Percentiles rank a stretch among this genome's conserved stretches.
Conservation (phyloP, 2,329 filamentous ascomycete genomes). For the Colletotrichum chlorophyti region DNA sequence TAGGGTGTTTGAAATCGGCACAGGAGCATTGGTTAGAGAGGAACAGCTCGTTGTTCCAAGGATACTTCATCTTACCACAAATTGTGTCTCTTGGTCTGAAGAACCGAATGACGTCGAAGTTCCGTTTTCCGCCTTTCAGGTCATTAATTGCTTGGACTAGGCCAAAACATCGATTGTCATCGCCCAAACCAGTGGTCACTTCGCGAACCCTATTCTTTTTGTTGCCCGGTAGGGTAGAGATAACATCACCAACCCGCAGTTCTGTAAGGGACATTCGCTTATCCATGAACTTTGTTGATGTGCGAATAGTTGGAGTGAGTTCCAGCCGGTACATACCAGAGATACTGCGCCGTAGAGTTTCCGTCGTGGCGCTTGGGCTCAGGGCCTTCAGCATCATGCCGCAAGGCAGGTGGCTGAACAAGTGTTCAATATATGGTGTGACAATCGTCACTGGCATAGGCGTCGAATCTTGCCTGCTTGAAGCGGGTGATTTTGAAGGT, state of each 20-base stretch:
- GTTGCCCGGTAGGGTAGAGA: constrained; percentile 52
- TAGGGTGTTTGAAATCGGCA: constrained; percentile 42
- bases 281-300: constrained; percentile 28
- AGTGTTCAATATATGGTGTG: constrained; percentile 70
- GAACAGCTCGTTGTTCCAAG: constrained; percentile 76
- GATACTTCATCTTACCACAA: constrained; percentile 72
- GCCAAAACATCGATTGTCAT: constrained; percentile 70
- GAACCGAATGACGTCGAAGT: constrained; percentile 75
- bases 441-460: constrained; percentile 62
- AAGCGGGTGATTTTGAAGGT: background rate
- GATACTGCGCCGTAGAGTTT: constrained; percentile 37
- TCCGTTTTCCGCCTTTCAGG: constrained; percentile 40
- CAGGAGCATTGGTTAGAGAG: constrained; percentile 81
- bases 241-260: constrained; percentile 31
- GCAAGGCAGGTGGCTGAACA: constrained; percentile 70
- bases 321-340: constrained; percentile 38
- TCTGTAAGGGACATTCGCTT: background rate
- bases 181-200: constrained; percentile 46
- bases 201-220: constrained; percentile 65
- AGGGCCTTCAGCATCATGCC: constrained; percentile 54
- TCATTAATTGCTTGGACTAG: constrained; percentile 66
- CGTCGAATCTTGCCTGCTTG: background rate
- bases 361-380: constrained; percentile 34
- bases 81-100: constrained; percentile 76
- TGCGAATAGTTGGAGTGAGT: constrained; percentile 32